A percentile compares a stretch with the other conserved stretches of the same genome.
phyloP scores from a whole-genome alignment of 805 yeast genomes.

The Ogataea kodamae region DNA sequence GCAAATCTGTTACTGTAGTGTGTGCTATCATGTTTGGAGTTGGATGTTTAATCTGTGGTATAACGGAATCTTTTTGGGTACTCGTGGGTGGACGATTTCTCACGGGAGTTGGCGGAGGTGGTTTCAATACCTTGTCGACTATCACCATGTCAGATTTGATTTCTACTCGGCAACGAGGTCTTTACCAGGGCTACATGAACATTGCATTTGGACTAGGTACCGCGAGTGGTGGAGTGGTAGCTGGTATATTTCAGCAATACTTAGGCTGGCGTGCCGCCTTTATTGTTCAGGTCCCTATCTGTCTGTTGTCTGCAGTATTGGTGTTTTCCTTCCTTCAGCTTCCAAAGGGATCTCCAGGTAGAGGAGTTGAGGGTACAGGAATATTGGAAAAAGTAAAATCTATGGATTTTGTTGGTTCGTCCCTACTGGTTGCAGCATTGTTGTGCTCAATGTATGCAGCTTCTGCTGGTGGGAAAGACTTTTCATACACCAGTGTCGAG shows the following conservation, averaged over 20 bases:
- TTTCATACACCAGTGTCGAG: conserved; percentile 42
- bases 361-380: conserved; percentile 45
- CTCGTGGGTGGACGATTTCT: conserved; percentile 59
- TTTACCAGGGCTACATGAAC: conserved; percentile 81
- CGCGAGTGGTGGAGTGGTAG: conserved; percentile 63
- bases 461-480: conserved; percentile 59
- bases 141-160: conserved; percentile 75
- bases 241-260: conserved; percentile 50
- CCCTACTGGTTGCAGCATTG: conserved; percentile 54
- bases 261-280: conserved; percentile 70
- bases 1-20: conserved; percentile 37
- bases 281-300: conserved; percentile 49
- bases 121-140: conserved; percentile 70
- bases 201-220: conserved; percentile 75
- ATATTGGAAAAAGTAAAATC: conserved; percentile 47
- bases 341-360: conserved; percentile 47
- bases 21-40: conserved; percentile 33
- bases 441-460: conserved; percentile 60
- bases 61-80: conserved; percentile 39
- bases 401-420: conserved; percentile 66
- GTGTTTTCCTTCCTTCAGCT: conserved; percentile 36
- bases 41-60: conserved; percentile 42
- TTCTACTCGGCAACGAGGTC: conserved; percentile 71
- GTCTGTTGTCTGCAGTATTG: conserved; percentile 39
- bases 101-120: conserved; percentile 59